These are phyloP conservation scores for Cordyceps tenuipes DNA, from an alignment of 2,329 filamentous ascomycete genomes.

Conservation along the genomic window DNA sequence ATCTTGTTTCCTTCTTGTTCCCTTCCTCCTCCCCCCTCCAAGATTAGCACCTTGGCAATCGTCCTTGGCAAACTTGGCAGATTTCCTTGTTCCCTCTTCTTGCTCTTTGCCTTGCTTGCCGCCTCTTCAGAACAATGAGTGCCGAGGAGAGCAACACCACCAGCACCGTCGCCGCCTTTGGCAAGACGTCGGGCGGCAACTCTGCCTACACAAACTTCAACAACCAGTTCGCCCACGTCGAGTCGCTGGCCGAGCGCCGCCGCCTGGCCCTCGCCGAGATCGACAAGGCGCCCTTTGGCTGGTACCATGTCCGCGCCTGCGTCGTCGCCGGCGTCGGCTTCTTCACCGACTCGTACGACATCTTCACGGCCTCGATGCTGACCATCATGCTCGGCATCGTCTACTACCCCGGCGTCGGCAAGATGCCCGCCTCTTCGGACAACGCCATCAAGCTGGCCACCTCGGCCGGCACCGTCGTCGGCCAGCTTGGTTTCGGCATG, in stretches of 20 bases:
- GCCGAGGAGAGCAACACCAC: slow-evolving; percentile 11
- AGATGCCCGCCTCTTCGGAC: slow-evolving; percentile 59
- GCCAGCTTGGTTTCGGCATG: slow-evolving; percentile 72
- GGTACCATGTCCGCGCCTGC: slow-evolving; percentile 73
- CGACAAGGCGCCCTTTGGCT: slow-evolving; percentile 73
- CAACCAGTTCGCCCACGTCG: slow-evolving; percentile 57
- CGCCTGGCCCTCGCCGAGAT: slow-evolving; percentile 73
- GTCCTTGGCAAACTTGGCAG: slow-evolving; percentile 7
- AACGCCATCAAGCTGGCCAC: slow-evolving; percentile 82
- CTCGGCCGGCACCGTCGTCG: slow-evolving; percentile 73
- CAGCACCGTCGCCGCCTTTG: slow-evolving; percentile 14
- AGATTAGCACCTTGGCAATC: slow-evolving; percentile 9
- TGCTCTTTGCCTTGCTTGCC: neutral
- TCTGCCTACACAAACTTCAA: slow-evolving; percentile 69
- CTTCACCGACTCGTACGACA: slow-evolving; percentile 81
- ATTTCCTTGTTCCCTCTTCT: neutral
- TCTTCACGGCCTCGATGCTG: slow-evolving; percentile 68
- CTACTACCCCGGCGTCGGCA: slow-evolving; percentile 53
- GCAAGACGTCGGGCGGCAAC: slow-evolving; percentile 55
- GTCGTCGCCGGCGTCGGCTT: slow-evolving; percentile 78
- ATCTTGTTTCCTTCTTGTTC: neutral
- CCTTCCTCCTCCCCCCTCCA: neutral
- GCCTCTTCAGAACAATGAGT: slow-evolving; percentile 2
- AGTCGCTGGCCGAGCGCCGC: slow-evolving; percentile 70
- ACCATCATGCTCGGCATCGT: slow-evolving; percentile 73